These are phyloP conservation scores for Coniochaeta sp. DNA, from an alignment of 2,329 filamentous ascomycete genomes.

Conservation along the genomic window DNA sequence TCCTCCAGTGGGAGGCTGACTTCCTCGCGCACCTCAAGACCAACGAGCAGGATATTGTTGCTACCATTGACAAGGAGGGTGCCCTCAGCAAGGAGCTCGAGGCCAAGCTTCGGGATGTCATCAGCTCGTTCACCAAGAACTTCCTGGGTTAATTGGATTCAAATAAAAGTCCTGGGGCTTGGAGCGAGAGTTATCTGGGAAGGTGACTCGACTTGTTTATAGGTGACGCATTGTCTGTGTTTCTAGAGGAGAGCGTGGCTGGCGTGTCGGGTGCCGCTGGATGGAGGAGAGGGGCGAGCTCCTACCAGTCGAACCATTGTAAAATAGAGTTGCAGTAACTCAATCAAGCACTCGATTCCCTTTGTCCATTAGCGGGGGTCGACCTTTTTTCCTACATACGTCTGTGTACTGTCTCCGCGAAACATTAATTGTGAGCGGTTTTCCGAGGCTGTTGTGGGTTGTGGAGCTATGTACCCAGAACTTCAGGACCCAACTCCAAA, in stretches of 20 bases:
- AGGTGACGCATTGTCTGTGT: constrained; percentile 27
- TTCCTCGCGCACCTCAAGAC: constrained; percentile 87
- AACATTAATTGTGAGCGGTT: not conserved
- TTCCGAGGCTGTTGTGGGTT: not conserved
- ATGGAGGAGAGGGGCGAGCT: constrained; percentile 31
- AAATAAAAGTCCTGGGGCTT: constrained; percentile 18
- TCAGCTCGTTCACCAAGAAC: constrained; percentile 83
- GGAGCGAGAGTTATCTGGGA: constrained; percentile 18
- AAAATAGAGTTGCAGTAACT: constrained; percentile 54
- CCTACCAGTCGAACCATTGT: constrained; percentile 45
- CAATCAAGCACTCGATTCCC: constrained; percentile 55
- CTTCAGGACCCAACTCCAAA: not conserved
- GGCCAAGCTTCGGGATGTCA: constrained; percentile 70
- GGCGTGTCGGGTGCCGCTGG: constrained; percentile 35
- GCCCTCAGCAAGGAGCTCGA: constrained; percentile 92
- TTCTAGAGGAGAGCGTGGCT: constrained; percentile 38
- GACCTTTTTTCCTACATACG: not conserved
- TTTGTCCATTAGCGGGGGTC: constrained; percentile 33
- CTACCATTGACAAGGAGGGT: constrained; percentile 91
- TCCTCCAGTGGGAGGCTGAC: constrained; percentile 89
- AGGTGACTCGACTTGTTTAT: constrained; percentile 19
- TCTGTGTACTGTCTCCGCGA: not conserved
- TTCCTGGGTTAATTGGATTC: constrained; percentile 54
- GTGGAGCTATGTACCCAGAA: not conserved
- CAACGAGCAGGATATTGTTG: constrained; percentile 78